Percentiles rank a stretch among this genome's conserved stretches.
Evolutionary conservation across 2,329 filamentous ascomycete genomes (phyloP).

Genomic region (Aspergillus glaucus): DNA sequence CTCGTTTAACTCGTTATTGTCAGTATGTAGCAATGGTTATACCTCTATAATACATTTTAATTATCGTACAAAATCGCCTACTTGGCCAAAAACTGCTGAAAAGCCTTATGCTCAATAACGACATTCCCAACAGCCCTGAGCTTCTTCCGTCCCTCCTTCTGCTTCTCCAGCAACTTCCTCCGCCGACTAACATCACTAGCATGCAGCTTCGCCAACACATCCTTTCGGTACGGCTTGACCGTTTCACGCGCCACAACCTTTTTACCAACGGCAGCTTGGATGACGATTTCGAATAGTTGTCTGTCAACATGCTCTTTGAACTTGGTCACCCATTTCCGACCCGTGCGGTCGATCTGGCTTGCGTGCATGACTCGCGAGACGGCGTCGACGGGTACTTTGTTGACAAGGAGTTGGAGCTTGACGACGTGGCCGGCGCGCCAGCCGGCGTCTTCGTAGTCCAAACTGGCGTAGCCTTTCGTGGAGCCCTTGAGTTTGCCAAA

Average conservation of each 20-base stretch:
- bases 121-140: conserved; percentile 75
- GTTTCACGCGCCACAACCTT: conserved; percentile 86
- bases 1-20: not conserved
- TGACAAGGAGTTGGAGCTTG: conserved; percentile 89
- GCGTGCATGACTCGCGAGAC: conserved; percentile 83
- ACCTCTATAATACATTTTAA: not conserved
- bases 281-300: conserved; percentile 95
- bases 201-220: conserved; percentile 87
- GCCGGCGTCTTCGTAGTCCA: conserved; percentile 94
- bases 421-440: conserved; percentile 74
- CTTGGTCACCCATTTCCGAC: conserved; percentile 82
- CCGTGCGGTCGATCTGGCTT: conserved; percentile 73
- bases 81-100: conserved; percentile 88
- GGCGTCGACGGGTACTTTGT: conserved; percentile 87
- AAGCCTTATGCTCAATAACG: conserved; percentile 91
- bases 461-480: conserved; percentile 89
- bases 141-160: conserved; percentile 91
- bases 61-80: conserved; percentile 27
- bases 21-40: not conserved
- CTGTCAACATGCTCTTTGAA: conserved; percentile 96
- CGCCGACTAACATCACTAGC: conserved; percentile 78
- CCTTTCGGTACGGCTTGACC: conserved; percentile 93
- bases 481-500: conserved; percentile 93
- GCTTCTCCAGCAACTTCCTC: conserved; percentile 86
- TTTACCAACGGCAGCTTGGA: conserved; percentile 80